These are phyloP conservation scores for Hypoxylon intermedium DNA, from an alignment of 495 filamentous ascomycete genomes.

Conservation along the genomic window DNA sequence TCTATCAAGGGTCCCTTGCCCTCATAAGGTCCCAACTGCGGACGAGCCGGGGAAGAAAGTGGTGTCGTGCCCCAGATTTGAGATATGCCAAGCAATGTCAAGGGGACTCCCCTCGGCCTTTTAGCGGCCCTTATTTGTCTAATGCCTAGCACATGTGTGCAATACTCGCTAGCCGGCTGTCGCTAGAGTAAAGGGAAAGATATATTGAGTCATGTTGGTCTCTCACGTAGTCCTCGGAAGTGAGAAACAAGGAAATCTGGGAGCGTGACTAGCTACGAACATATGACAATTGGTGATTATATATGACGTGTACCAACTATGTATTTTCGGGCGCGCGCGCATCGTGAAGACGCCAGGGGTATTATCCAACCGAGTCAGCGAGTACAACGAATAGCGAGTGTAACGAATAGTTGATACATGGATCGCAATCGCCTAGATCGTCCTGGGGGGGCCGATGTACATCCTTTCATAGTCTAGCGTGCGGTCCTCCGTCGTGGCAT, in stretches of 20 bases:
- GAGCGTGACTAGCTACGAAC: background rate
- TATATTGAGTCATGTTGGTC: background rate
- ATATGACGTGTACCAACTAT: too few species aligned
- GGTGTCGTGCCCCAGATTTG: slow-evolving; percentile 26
- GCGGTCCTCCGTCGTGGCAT: background rate
- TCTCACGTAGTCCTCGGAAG: background rate
- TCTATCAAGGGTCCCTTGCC: slow-evolving; percentile 6
- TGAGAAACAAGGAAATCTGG: background rate
- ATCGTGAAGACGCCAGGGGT: slow-evolving; percentile 14
- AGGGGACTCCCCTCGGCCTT: slow-evolving; percentile 10
- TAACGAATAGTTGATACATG: slow-evolving; percentile 14
- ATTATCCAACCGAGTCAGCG: slow-evolving; percentile 12
- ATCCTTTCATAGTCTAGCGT: slow-evolving; percentile 18
- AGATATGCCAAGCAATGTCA: slow-evolving; percentile 6
- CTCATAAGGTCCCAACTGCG: background rate
- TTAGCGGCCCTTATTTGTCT: slow-evolving; percentile 9
- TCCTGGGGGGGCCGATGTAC: background rate
- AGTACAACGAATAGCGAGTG: background rate
- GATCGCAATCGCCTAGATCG: slow-evolving; percentile 14
- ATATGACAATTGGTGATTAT: background rate
- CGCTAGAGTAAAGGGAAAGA: background rate
- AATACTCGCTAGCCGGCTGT: background rate
- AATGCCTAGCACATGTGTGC: too few species aligned
- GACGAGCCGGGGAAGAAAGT: slow-evolving; percentile 16
- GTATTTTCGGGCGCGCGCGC: slow-evolving; percentile 7